Evolutionary conservation across 2,329 filamentous ascomycete species (phyloP), one percentile per base, ranked within the genome.

Genomic region (Fragosphaeria purpurea): DNA sequence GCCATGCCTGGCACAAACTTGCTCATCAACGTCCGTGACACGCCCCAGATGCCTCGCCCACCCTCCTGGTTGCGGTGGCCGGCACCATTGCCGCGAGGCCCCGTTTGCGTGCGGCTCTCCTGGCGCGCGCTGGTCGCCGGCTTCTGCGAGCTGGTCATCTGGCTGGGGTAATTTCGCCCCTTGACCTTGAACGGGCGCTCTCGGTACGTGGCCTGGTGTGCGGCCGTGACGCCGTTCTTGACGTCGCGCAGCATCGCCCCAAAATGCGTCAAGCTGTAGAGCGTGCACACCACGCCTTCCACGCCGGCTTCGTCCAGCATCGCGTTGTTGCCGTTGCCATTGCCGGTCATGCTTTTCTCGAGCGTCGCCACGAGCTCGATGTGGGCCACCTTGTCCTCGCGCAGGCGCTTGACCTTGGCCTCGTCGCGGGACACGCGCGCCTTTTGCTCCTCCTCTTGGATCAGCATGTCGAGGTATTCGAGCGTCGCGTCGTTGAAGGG

Each of bases 401-500:
- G 41, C 37, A 64, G 51, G 42, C 47, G 44, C 37, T 55, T 48
- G 3, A 66, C 57, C 32, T 58, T 58, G 6, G 50, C 46, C 2
- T 49, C 47, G 48, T 58, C 57, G 12, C 59, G 61, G 13, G 63
- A 63, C 40, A 55, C 56, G 3, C 55, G 41, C 4, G 67, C 55
- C 54, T 69, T 68, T 32, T 53, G 53, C 39, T 62, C 48, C 55
- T 70, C 66, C 42, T 67, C 61, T 38, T 65, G 59, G 53, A 71
- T 70, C 1, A 68, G 55, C 50, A 61, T 56, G 37, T 69, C 63
- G 4, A 71, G 57, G 52, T 71, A 70, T 10, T 60, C 65, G 4
- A 68, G 47, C 10, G 63, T 67, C 1, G 65, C 64, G 52, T 72
- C 68, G 44, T 71, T 71, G 60, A 67, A 68, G 1, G 63, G 57